Base-by-base conservation (phyloP, 2,329 filamentous ascomycete species). In the Zymoseptoria tritici region DNA sequence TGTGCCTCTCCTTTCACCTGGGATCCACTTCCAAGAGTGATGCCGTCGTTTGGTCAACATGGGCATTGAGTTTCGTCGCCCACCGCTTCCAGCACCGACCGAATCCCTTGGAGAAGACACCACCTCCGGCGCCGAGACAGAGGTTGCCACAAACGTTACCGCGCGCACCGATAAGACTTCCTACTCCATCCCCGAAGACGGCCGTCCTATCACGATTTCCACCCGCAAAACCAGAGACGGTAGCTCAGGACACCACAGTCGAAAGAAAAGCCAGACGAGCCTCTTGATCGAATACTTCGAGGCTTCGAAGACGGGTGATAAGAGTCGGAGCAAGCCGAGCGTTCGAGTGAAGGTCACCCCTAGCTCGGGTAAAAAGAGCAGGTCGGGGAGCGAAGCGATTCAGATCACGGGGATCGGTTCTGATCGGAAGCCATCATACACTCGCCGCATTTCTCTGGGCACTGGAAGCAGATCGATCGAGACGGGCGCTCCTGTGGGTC, bases 271-370 rank as follows among this genome's bases (percentile, higher is more conserved):
- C 52, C 91, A 96, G 78, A 96, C 92, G 46, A 95, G 90, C 59
- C 81, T 97, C 66, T 81, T 97, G 69, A 97, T 97, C 70, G 92
- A 97, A 77, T 96, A 96, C 76, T 97, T 95, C 71, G 92, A 96
- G 77, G 89, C 86, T 66, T 85, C 87, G 64, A 92, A 90, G 74
- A 78, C 83, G 59, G 80, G 80, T 68, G 80, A 76, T 70, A 81
- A 77, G 70, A 78, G 80, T 36, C 83, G 85, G 67, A 87, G 88
- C 68, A 86, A 89, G 67, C 91, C 92, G 11, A 96, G 91, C 73
- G 90, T 97, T 57, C 79, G 87, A 67, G 87, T 90, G 57, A 83
- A 86, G 67, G 83, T 96, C 63, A 95, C 90, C 13, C 92, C 92
- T 13, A 91, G 89, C 49, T 81, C 81, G 22, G 78, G 77, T 65